Base-by-base conservation (phyloP, 768 basidiomycete species). In the Cystofilobasidium ferigula region DNA sequence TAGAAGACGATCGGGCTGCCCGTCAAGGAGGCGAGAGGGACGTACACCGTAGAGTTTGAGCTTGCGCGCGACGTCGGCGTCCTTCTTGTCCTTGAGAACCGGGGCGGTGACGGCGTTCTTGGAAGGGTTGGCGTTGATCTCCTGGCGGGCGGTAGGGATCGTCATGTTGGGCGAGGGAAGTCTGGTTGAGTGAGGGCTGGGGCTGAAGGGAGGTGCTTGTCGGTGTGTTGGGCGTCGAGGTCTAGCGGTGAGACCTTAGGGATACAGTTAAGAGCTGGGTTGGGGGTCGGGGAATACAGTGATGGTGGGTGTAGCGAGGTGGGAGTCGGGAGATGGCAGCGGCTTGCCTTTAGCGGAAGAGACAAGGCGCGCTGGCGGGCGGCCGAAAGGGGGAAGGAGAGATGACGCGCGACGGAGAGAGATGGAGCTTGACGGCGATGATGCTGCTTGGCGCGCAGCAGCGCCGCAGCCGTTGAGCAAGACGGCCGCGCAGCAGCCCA, bases 21-120 rank as follows among this genome's bases (percentile, higher is more conserved):
- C 8, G 6, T 57, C 0, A 54, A 34, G 22, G 22, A 57, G n/a
- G n/a, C n/a, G n/a, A n/a, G 35, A 0, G 16, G 26, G 18, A 59
- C 67, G 40, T 28, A 68, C 83, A 70, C 86, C 88, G 72, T 86
- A 93, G 51, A 94, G 78, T 61, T 83, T 83, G 62, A 94, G 80
- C 83, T 94, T 94, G 71, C 88, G 82, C 71, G 88, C 84, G 67
- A 92, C 81, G 73, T 93, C 90, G 7, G 81, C 83, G 14, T 86
- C 83, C 72, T 85, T 84, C 54, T 75, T 76, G 9, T 73, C 75
- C 67, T 80, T 84, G 74, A 88, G 80, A 63, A 82, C 80, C 22
- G 90, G 87, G 36, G 79, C 80, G 45, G 84, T 82, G 62, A 91
- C 88, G 53, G 84, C 80, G 70, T 81, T 81, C 72, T 78, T 73